A percentile compares a stretch with the other conserved stretches of the same genome.
Conservation (phyloP, 768 basidiomycete species). For the Zangia roseola region DNA sequence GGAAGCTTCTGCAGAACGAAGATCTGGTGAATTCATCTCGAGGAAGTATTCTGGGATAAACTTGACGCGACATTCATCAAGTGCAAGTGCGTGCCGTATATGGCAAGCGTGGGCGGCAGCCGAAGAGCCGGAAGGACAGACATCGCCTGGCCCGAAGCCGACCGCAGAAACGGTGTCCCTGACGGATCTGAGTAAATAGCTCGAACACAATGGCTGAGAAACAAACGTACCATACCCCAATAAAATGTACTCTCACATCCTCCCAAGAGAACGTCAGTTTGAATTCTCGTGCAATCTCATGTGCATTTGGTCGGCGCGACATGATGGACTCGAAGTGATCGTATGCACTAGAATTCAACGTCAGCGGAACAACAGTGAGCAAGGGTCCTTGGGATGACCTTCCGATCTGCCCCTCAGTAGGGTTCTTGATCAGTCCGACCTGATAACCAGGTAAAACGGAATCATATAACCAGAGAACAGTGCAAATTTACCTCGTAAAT, state of each 20-base stretch:
- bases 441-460: slow-evolving; percentile 3
- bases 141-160: slow-evolving; percentile 45
- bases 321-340: slow-evolving; percentile 16
- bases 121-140: slow-evolving; percentile 51
- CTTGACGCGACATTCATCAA: slow-evolving; percentile 59
- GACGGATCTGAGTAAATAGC: background rate
- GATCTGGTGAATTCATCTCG: slow-evolving; percentile 25
- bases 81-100: slow-evolving; percentile 62
- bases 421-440: slow-evolving; percentile 30
- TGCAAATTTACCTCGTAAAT: slow-evolving; percentile 28
- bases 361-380: background rate
- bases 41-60: slow-evolving; percentile 45
- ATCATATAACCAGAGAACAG: background rate
- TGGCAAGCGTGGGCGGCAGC: slow-evolving; percentile 52
- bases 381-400: slow-evolving; percentile 3
- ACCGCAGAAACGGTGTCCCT: slow-evolving; percentile 71
- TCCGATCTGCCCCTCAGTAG: slow-evolving; percentile 30
- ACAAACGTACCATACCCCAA: slow-evolving; percentile 47
- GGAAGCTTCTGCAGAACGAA: slow-evolving; percentile 17
- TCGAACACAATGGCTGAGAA: background rate
- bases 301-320: slow-evolving; percentile 14
- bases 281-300: slow-evolving; percentile 30
- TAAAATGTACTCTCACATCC: slow-evolving; percentile 46
- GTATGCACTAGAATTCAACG: slow-evolving; percentile 8
- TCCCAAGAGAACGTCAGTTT: slow-evolving; percentile 43